A percentile compares a stretch with the other conserved stretches of the same genome.
Conservation (phyloP, 192 early-diverging fungal genomes). For the Mortierella alpina region DNA sequence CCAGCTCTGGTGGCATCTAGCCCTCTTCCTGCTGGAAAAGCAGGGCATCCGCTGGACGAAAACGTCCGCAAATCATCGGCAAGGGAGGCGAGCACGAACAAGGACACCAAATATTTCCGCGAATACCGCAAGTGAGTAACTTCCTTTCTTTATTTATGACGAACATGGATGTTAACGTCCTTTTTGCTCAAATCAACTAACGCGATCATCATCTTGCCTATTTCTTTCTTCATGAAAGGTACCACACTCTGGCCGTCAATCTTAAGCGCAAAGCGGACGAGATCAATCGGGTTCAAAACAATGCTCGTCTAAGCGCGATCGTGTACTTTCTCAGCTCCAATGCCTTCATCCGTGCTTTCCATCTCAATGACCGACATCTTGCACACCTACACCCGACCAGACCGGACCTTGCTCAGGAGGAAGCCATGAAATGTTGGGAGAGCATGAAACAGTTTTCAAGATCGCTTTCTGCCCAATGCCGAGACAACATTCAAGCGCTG, state of each 20-base stretch:
- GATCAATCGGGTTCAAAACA: constrained; percentile 9
- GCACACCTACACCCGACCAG: constrained; percentile 4
- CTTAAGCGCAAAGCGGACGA: constrained; percentile 29
- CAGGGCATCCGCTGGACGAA: too few relatives aligned
- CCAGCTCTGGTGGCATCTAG: not conserved
- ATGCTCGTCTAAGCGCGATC: constrained; percentile 17
- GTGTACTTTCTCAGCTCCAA: constrained; percentile 25
- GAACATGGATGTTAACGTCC: not conserved
- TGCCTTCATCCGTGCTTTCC: constrained; percentile 17
- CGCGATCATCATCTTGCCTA: not conserved
- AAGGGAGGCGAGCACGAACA: not conserved
- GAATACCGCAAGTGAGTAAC: constrained; percentile 11
- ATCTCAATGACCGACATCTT: constrained; percentile 21
- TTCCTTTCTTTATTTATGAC: not conserved
- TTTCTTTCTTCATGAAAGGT: constrained; percentile 1
- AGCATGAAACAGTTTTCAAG: constrained; percentile 29
- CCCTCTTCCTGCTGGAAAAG: not conserved
- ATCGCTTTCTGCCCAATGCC: constrained; percentile 13
- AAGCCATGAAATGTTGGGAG: constrained; percentile 25
- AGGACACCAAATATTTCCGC: constrained; percentile 11
- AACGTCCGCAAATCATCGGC: too few relatives aligned
- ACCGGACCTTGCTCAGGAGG: constrained; percentile 1
- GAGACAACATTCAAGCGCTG: constrained; percentile 15
- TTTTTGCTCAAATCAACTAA: not conserved
- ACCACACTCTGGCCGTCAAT: constrained; percentile 8